These are phyloP conservation scores for Carex scoparia DNA, from an alignment of 176 grass and related monocot genomes.

Conservation along the genomic window DNA sequence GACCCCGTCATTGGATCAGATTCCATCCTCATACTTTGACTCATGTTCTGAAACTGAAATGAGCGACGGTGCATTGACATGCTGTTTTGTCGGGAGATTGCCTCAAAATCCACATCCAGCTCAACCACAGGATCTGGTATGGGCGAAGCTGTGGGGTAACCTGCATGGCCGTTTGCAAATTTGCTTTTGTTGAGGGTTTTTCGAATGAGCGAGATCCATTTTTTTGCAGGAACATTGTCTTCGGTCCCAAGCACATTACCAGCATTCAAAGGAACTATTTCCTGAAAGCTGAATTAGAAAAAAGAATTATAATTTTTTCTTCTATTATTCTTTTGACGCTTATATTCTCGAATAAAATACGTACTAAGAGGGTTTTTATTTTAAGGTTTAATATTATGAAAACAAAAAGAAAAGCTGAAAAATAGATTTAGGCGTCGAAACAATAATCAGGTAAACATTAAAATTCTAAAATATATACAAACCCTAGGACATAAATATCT, in stretches of 20 bases:
- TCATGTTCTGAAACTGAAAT: constrained; percentile 65
- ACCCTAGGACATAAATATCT: constrained; percentile 97
- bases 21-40: constrained; percentile 66
- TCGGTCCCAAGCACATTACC: constrained; percentile 94
- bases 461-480: not conserved
- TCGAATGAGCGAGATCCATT: constrained; percentile 86
- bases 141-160: constrained; percentile 59
- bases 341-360: not conserved
- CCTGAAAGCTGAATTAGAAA: constrained; percentile 66
- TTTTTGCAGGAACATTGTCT: constrained; percentile 80
- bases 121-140: constrained; percentile 71
- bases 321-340: not conserved
- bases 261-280: constrained; percentile 97
- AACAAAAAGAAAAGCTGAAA: not conserved
- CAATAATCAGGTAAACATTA: not conserved
- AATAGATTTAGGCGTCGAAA: not conserved
- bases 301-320: not conserved
- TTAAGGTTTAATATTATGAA: not conserved
- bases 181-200: constrained; percentile 67
- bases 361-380: not conserved
- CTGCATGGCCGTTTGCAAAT: constrained; percentile 33
- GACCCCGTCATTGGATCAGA: constrained; percentile 28
- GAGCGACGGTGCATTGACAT: constrained; percentile 63
- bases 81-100: constrained; percentile 39
- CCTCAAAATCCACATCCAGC: constrained; percentile 89